A percentile compares a stretch with the other conserved stretches of the same genome.
Evolutionary conservation across 495 filamentous ascomycete species (phyloP).

Genomic region (Penicillium riverlandense): DNA sequence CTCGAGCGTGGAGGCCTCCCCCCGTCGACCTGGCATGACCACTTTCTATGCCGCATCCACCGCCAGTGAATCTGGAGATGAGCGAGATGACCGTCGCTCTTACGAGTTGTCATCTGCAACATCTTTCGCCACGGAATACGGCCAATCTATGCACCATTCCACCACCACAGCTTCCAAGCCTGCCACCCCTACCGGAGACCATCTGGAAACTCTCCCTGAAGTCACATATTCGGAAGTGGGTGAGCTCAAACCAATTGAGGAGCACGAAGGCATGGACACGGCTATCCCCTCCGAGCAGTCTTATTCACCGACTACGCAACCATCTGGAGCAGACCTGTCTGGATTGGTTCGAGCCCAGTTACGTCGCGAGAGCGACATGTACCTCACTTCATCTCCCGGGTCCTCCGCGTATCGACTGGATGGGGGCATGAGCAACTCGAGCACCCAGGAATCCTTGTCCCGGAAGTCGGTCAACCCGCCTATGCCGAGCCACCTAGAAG

Average conservation of each 20-base stretch:
- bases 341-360: constrained; percentile 83
- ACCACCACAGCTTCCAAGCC: constrained; percentile 17
- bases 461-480: background rate
- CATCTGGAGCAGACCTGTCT: constrained; percentile 54
- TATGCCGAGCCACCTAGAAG: background rate
- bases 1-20: constrained; percentile 25
- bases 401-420: constrained; percentile 8
- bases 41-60: constrained; percentile 41
- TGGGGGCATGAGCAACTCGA: background rate
- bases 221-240: constrained; percentile 34
- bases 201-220: constrained; percentile 30
- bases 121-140: constrained; percentile 19
- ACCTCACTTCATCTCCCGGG: constrained; percentile 45
- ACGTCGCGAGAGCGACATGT: constrained; percentile 71
- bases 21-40: constrained; percentile 13
- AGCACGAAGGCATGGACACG: constrained; percentile 12
- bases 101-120: constrained; percentile 18
- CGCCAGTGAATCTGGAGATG: constrained; percentile 38
- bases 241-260: constrained; percentile 39
- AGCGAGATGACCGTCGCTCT: constrained; percentile 20
- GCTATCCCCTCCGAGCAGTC: constrained; percentile 29
- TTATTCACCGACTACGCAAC: constrained; percentile 77
- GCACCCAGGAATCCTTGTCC: background rate
- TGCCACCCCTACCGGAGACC: constrained; percentile 19
- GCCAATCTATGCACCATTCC: constrained; percentile 24